These are phyloP conservation scores for Rhizoctonia solani DNA, from an alignment of 1,284 basidiomycete species.

Conservation along the genomic window DNA sequence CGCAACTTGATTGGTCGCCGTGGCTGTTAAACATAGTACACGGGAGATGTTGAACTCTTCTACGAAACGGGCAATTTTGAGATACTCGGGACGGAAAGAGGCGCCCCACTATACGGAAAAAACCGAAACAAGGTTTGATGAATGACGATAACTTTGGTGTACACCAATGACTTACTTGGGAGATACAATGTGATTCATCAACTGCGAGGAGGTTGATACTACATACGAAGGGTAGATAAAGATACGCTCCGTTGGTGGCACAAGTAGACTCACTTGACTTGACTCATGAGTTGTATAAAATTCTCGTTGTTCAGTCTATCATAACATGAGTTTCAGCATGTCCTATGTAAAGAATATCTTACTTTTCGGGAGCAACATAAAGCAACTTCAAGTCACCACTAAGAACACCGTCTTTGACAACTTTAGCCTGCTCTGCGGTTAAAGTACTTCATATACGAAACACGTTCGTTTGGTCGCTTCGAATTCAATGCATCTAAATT, in stretches of 20 bases:
- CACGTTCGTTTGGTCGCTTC: neutral
- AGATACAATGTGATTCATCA: slow-evolving; percentile 39
- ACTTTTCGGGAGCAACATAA: slow-evolving; percentile 39
- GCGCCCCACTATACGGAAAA: slow-evolving; percentile 1
- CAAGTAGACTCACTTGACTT: slow-evolving; percentile 29
- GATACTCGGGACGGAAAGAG: slow-evolving; percentile 37
- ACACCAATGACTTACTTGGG: slow-evolving; percentile 30
- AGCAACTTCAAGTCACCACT: slow-evolving; percentile 37
- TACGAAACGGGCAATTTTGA: slow-evolving; percentile 38
- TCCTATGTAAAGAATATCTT: neutral
- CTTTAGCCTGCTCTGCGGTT: slow-evolving; percentile 22
- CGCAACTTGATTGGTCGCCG: slow-evolving; percentile 37
- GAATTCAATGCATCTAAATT: neutral
- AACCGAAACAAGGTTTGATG: slow-evolving; percentile 11
- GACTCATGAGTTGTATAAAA: slow-evolving; percentile 35
- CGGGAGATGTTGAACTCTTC: slow-evolving; percentile 35
- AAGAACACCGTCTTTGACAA: slow-evolving; percentile 27
- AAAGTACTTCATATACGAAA: slow-evolving; percentile 19
- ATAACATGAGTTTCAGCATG: neutral
- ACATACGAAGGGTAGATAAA: neutral
- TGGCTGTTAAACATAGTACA: slow-evolving; percentile 37
- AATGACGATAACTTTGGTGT: neutral
- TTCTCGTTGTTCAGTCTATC: slow-evolving; percentile 38
- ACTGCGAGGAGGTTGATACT: slow-evolving; percentile 37
- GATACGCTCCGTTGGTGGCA: neutral